These are phyloP conservation scores for Auxenochlorella pyrenoidosa DNA, from an alignment of 139 green algal species.

Conservation along the genomic window DNA sequence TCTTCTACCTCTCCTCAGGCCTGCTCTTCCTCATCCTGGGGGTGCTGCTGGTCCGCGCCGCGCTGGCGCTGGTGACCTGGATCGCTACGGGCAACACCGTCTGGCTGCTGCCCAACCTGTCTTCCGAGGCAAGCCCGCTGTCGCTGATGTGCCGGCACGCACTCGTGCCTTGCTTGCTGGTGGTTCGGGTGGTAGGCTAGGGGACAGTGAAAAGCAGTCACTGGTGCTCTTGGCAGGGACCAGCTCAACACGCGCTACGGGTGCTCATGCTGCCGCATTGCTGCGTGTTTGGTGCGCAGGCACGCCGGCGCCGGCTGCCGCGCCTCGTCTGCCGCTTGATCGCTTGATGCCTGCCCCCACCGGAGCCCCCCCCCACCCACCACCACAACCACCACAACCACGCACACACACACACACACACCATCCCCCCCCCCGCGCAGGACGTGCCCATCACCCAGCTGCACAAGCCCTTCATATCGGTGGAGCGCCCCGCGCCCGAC, in stretches of 20 bases:
- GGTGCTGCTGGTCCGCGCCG: constrained; percentile 52
- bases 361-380: too few relatives aligned
- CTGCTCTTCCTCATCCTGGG: constrained; percentile 61
- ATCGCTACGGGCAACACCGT: constrained; percentile 67
- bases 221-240: too few relatives aligned
- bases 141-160: background rate
- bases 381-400: too few relatives aligned
- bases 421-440: too few relatives aligned
- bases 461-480: constrained; percentile 56
- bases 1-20: constrained; percentile 73
- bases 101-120: constrained; percentile 89
- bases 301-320: too few relatives aligned
- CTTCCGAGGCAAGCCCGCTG: constrained; percentile 69
- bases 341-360: too few relatives aligned
- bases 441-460: constrained; percentile 62
- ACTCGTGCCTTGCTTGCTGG: background rate
- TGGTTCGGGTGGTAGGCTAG: too few relatives aligned
- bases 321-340: background rate
- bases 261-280: background rate
- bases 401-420: too few relatives aligned
- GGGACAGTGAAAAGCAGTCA: too few relatives aligned
- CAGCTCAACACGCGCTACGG: too few relatives aligned
- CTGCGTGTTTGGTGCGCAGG: background rate
- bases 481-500: constrained; percentile 32
- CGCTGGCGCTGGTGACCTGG: constrained; percentile 72